Evolutionary conservation across 352 stramenopile genomes (phyloP).

Genomic region (Globisporangium sylvaticum): DNA sequence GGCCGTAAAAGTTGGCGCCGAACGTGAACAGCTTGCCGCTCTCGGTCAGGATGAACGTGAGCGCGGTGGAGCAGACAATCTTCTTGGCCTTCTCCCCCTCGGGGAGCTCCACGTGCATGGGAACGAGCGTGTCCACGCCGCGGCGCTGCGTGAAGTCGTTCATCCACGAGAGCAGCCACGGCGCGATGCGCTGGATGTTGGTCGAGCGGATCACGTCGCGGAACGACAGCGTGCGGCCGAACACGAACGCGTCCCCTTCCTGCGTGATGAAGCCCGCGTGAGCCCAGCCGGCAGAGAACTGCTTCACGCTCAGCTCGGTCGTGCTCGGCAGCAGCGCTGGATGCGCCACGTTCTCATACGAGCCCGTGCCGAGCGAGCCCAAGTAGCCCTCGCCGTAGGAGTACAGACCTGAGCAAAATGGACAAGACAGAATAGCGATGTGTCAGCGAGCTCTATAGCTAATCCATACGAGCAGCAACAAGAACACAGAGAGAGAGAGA

Average conservation of each 20-base stretch:
- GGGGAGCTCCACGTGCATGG: conserved; percentile 50
- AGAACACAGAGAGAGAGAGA: background rate
- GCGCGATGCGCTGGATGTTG: conserved; percentile 79
- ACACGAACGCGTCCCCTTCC: conserved; percentile 67
- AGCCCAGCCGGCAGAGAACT: conserved; percentile 76
- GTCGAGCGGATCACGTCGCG: conserved; percentile 79
- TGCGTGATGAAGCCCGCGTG: conserved; percentile 72
- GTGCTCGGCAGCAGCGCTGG: conserved; percentile 49
- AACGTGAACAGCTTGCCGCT: conserved; percentile 77
- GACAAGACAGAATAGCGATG: background rate
- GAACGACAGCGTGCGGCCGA: conserved; percentile 79
- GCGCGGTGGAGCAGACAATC: conserved; percentile 78
- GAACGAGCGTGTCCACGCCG: conserved; percentile 63
- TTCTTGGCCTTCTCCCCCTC: conserved; percentile 61
- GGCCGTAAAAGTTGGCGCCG: conserved; percentile 75
- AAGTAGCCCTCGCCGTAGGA: conserved; percentile 81
- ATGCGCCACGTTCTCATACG: conserved; percentile 46
- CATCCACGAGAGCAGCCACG: conserved; percentile 61
- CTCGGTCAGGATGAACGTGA: conserved; percentile 73
- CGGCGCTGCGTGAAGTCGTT: conserved; percentile 66
- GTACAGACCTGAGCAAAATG: conserved; percentile 35
- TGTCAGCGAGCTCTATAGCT: background rate
- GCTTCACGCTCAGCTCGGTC: conserved; percentile 36
- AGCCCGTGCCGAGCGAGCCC: conserved; percentile 63
- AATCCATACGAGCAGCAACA: background rate